A percentile compares a stretch with the other conserved stretches of the same genome.
Evolutionary conservation across 768 basidiomycete species (phyloP).

Genomic region (Serendipita sp.): DNA sequence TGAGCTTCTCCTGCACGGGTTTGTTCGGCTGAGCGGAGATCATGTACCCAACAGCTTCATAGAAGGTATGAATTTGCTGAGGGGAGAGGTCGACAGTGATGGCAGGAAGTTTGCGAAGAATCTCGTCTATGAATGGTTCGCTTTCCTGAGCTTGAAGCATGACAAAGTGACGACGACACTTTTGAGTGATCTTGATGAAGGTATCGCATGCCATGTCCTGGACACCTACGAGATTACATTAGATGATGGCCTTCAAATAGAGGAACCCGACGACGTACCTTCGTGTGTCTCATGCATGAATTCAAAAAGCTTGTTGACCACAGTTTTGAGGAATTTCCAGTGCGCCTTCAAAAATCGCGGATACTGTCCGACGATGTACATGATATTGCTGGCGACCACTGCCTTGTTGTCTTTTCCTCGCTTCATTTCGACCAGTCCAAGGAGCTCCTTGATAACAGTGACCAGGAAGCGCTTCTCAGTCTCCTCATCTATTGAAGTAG

Average conservation of each 20-base stretch:
- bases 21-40: conserved; percentile 98
- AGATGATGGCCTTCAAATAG: not conserved
- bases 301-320: conserved; percentile 98
- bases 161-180: conserved; percentile 94
- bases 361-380: conserved; percentile 99
- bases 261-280: conserved; percentile 32
- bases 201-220: conserved; percentile 99
- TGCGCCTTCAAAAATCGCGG: conserved; percentile 98
- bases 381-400: conserved; percentile 88
- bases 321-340: conserved; percentile 99
- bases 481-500: conserved; percentile 61
- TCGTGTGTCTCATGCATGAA: conserved; percentile 99
- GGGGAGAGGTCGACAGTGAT: conserved; percentile 92
- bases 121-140: conserved; percentile 97
- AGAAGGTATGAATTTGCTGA: conserved; percentile 96
- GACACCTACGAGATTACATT: conserved; percentile 42
- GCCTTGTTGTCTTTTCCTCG: conserved; percentile 99
- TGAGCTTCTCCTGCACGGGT: conserved; percentile 87
- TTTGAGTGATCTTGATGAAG: conserved; percentile 99
- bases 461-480: conserved; percentile 98
- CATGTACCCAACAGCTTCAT: conserved; percentile 99
- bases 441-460: conserved; percentile 94
- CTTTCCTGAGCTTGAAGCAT: conserved; percentile 96
- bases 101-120: conserved; percentile 74
- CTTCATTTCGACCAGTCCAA: conserved; percentile 97